Evolutionary conservation across 2,329 filamentous ascomycete species (phyloP).

Genomic region (Cytospora leucostoma): DNA sequence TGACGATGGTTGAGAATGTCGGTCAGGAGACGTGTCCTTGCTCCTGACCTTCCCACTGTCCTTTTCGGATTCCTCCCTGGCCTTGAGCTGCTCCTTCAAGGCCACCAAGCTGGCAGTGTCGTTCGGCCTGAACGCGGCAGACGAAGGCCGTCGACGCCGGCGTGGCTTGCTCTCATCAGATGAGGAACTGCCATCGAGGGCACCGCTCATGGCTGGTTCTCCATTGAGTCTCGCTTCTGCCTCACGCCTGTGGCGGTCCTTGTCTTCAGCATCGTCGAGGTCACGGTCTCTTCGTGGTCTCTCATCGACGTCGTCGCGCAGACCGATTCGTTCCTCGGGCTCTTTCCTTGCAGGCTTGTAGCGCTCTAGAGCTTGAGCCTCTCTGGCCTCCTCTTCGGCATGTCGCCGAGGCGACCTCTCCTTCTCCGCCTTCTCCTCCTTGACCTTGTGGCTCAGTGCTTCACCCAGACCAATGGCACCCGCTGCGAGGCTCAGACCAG

Average conservation of each 20-base stretch:
- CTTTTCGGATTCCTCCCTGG: conserved; percentile 41
- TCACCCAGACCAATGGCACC: conserved; percentile 49
- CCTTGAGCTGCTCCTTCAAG: conserved; percentile 53
- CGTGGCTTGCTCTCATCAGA: conserved; percentile 43
- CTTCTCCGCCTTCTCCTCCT: conserved; percentile 39
- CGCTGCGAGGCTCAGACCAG: conserved; percentile 51
- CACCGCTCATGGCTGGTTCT: conserved; percentile 37
- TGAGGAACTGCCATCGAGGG: conserved; percentile 44
- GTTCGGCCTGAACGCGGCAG: conserved; percentile 53
- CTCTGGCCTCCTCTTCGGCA: conserved; percentile 33
- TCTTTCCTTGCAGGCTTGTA: conserved; percentile 23
- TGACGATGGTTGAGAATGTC: conserved; percentile 13
- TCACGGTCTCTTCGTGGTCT: conserved; percentile 28
- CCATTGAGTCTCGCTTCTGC: conserved; percentile 42
- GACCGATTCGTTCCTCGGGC: conserved; percentile 34
- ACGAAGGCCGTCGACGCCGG: conserved; percentile 43
- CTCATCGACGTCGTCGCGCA: conserved; percentile 28
- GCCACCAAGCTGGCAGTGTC: conserved; percentile 52
- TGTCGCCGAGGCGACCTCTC: conserved; percentile 36
- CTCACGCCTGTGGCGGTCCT: conserved; percentile 41
- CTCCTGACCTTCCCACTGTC: conserved; percentile 26
- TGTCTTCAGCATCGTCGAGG: conserved; percentile 28
- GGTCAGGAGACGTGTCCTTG: conserved; percentile 33
- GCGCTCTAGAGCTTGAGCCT: conserved; percentile 27
- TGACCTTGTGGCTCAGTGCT: conserved; percentile 42